A percentile compares a stretch with the other conserved stretches of the same genome.
phyloP scores from a whole-genome alignment of 225 moss, liverwort and hornwort genomes.

The Straminergon stramineum region DNA sequence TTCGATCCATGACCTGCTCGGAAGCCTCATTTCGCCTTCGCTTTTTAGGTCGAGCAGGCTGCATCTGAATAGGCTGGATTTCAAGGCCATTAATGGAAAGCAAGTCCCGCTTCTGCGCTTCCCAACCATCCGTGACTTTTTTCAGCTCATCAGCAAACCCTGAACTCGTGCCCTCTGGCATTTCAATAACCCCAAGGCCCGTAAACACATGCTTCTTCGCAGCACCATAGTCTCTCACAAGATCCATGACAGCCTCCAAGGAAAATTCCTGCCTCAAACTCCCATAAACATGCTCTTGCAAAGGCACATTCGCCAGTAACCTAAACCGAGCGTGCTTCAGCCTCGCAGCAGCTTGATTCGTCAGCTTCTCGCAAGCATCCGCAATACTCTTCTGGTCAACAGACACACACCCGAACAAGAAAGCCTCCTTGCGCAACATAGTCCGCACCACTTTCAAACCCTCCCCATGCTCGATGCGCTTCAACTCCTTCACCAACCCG shows the following conservation, averaged over 20 bases:
- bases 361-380: conserved; percentile 59
- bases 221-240: conserved; percentile 37
- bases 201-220: conserved; percentile 47
- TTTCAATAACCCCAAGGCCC: conserved; percentile 20
- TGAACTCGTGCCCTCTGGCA: not conserved
- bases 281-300: conserved; percentile 52
- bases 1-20: not conserved
- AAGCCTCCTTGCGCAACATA: conserved; percentile 59
- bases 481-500: conserved; percentile 48
- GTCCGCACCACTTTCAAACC: conserved; percentile 59
- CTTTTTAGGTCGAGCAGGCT: not conserved
- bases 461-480: conserved; percentile 20
- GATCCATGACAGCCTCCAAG: conserved; percentile 13
- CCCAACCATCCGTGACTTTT: conserved; percentile 28
- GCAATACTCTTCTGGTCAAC: conserved; percentile 85
- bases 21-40: not conserved
- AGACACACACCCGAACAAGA: conserved; percentile 81
- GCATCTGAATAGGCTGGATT: conserved; percentile 4
- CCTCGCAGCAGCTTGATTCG: conserved; percentile 48
- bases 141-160: conserved; percentile 30
- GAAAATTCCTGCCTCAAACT: conserved; percentile 33
- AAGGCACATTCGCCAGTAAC: conserved; percentile 58
- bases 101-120: conserved; percentile 37
- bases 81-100: conserved; percentile 31
- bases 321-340: conserved; percentile 54